phyloP scores from a whole-genome alignment of 768 basidiomycete genomes.

The Tylopilus sp. region DNA sequence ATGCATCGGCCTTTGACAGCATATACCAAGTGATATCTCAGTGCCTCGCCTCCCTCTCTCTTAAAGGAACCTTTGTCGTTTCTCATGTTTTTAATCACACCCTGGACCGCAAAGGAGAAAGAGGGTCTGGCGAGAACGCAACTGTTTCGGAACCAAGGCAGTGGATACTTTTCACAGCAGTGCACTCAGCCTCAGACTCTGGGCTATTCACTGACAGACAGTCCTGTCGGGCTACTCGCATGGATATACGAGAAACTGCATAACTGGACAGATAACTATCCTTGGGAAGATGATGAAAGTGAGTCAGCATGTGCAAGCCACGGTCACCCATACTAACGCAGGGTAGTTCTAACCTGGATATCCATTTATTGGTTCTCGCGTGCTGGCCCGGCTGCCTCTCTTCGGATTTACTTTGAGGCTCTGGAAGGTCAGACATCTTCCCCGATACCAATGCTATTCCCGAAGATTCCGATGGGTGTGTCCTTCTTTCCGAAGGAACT shows the following conservation, averaged over 20 bases:
- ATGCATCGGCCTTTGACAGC: no score
- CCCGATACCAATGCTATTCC: no score
- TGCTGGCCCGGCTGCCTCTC: no score
- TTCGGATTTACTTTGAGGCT: no score
- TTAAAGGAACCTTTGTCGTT: constrained; percentile 22
- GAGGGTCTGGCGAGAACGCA: constrained; percentile 17
- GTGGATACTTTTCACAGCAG: constrained; percentile 31
- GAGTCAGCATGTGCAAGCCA: not conserved
- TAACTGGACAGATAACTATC: constrained; percentile 47
- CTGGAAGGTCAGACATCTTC: no score
- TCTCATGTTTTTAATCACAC: constrained; percentile 23
- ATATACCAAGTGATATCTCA: not conserved
- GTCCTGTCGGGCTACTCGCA: constrained; percentile 48
- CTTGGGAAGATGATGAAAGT: constrained; percentile 57
- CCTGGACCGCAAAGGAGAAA: constrained; percentile 26
- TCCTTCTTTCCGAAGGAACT: no score
- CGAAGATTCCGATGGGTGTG: no score
- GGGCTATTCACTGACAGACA: constrained; percentile 52
- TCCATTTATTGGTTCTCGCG: no score
- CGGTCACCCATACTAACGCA: no score
- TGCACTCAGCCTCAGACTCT: constrained; percentile 48
- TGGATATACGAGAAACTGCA: constrained; percentile 53
- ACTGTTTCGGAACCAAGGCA: constrained; percentile 20
- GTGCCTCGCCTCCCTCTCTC: constrained; percentile 30
- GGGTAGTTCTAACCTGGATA: no score